These are phyloP conservation scores for Penicillium frequentans DNA, from an alignment of 2,329 filamentous ascomycete species.

Conservation along the genomic window DNA sequence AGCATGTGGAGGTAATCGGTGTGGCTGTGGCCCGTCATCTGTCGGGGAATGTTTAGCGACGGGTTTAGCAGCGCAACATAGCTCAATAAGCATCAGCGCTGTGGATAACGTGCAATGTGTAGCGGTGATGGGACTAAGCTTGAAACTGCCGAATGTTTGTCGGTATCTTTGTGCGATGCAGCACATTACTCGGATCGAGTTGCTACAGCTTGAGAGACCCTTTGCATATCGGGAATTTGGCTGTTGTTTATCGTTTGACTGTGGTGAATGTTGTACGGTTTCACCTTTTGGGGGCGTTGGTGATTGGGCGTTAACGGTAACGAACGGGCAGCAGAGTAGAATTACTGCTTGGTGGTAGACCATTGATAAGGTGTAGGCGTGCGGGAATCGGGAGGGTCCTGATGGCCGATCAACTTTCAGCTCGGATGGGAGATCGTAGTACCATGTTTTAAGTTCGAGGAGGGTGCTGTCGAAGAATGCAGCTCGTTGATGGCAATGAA, in stretches of 20 bases:
- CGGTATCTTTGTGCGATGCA: slow-evolving; percentile 32
- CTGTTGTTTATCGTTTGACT: background rate
- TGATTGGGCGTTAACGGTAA: slow-evolving; percentile 1
- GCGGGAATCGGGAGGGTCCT: slow-evolving; percentile 23
- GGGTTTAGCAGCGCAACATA: slow-evolving; percentile 11
- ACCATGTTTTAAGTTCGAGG: slow-evolving; percentile 36
- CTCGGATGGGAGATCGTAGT: slow-evolving; percentile 34
- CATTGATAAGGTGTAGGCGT: slow-evolving; percentile 36
- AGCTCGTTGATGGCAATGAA: slow-evolving; percentile 17
- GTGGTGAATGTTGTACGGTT: background rate
- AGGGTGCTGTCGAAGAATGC: slow-evolving; percentile 33
- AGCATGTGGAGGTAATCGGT: slow-evolving; percentile 9
- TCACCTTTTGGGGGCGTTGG: background rate
- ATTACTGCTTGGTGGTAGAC: slow-evolving; percentile 36
- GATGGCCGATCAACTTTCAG: slow-evolving; percentile 28
- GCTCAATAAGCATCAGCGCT: slow-evolving; percentile 28
- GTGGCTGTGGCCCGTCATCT: background rate
- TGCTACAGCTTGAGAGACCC: slow-evolving; percentile 15
- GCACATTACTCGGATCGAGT: slow-evolving; percentile 26
- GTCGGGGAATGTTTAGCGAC: background rate
- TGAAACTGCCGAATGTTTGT: slow-evolving; percentile 36
- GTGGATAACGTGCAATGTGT: slow-evolving; percentile 39
- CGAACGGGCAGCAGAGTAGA: slow-evolving; percentile 33
- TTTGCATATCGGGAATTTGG: slow-evolving; percentile 3
- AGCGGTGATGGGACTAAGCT: slow-evolving; percentile 34